Base-by-base conservation (phyloP, 352 stramenopile species). In the Globisporangium parvum region DNA sequence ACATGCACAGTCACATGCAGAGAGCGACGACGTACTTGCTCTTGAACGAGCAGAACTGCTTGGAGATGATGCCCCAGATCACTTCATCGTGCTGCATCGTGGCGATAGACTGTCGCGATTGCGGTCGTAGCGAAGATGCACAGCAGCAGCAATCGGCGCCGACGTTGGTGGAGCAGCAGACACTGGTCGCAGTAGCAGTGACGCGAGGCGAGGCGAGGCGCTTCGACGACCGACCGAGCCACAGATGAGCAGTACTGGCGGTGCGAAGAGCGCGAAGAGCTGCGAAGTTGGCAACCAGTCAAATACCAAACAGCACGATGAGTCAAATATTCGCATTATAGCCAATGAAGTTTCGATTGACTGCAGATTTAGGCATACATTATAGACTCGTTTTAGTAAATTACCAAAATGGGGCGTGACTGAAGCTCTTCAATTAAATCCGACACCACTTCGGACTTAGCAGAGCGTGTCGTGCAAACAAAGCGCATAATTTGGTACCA, bases 21-120 rank as follows among this genome's bases (percentile, higher is more conserved):
- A 41, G 37, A 11, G 17, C 31, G 15, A 2, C 18, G n/a, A 70
- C 67, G 49, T 81, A 88, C 76, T 97, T 98, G 63, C 83, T 96
- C 87, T 99, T 99, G 81, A 98, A 99, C 44, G 95, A 98, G 83
- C 97, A 99, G 71, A 99, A 98, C 71, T 98, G 86, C 70, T 98
- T 90, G 64, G 97, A 98, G 70, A 99, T 98, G 53, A 98, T 87
- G 62, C 96, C 73, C 97, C 97, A 99, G 67, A 99, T 99, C 47
- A 99, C 87, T 82, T 99, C 96, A 74, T 99, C 97, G 69, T 97
- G 86, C 74, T 97, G 87, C 90, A 97, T 97, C 52, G 62, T 79
- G 55, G 44, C 33, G 10, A 17, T 14, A 10, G 46, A 49, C 6
- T 10, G 48, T 31, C 17, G 31, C 14, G 2, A 18, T 5, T 26